Conservation (phyloP, 495 filamentous ascomycete species). For the Schizothecium vesticola region DNA sequence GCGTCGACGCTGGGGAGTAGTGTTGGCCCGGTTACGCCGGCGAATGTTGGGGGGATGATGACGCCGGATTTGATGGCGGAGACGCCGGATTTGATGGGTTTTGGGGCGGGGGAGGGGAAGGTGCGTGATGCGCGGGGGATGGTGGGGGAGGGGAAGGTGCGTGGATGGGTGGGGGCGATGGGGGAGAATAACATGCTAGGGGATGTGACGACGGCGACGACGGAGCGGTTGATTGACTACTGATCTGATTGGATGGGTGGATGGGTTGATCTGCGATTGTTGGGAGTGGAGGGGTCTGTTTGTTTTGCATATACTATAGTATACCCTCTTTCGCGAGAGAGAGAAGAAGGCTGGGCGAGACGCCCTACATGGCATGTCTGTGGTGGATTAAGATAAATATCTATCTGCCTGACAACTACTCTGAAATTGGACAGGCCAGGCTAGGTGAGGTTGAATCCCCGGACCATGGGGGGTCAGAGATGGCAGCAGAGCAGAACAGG, state of each 20-base stretch:
- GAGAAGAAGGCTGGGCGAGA: background rate
- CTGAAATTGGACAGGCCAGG: background rate
- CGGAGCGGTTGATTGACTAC: background rate
- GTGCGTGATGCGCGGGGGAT: too few relatives aligned
- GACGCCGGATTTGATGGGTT: background rate
- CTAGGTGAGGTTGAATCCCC: background rate
- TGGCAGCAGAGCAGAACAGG: too few relatives aligned
- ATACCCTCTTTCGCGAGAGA: background rate
- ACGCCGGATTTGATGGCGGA: too few relatives aligned
- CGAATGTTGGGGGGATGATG: background rate
- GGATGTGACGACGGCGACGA: too few relatives aligned
- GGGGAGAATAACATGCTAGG: too few relatives aligned
- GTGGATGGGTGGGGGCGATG: too few relatives aligned
- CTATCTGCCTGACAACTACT: background rate
- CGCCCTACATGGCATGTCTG: background rate
- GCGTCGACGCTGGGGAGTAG: background rate
- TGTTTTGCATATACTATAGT: background rate
- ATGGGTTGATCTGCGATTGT: too few relatives aligned
- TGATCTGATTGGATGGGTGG: background rate
- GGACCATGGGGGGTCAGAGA: background rate
- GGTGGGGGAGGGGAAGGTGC: too few relatives aligned
- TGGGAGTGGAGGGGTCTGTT: background rate
- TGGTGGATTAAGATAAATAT: background rate
- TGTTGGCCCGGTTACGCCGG: background rate
- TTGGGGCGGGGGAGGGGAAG: background rate